Base-by-base conservation (phyloP, 139 green algal species). In the Gonium pectorale region DNA sequence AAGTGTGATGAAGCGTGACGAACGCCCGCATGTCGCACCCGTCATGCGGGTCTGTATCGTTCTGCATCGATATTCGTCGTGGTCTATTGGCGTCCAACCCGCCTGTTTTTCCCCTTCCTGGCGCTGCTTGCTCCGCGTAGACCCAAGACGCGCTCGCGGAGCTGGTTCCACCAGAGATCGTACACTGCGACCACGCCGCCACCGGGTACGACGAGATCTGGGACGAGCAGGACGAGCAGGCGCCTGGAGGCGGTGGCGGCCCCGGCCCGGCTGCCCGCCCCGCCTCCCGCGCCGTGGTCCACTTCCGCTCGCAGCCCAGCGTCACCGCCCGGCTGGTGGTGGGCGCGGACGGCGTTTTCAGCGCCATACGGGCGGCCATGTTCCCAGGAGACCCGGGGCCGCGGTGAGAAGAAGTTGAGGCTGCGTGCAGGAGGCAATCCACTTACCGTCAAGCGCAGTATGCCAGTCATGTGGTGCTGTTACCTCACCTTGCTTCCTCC, bases 341-440 rank as follows among this genome's bases (percentile, higher is more conserved):
- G 56, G 90, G 63, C 27, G 90, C 90, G 37, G 90, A 93, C 29
- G 90, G 90, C 6, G 40, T 93, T 41, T 67, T 83, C 35, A 86
- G 64, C 27, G 83, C 82, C 24, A 62, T 93, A 17, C 72, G 84
- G 2, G 37, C 67, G 13, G 44, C 37, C 52, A 89, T 93, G 90
- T 66, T 67, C 33, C 86, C 88, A 2, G 33, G 60, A 6, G 83
- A 88, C 31, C 86, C 90, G 37, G 81, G 81, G 54, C 81, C 77
- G 27, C 59, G 88, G 49, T 87, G 52, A 62, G 68, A 8, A 21
- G 13, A 11, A 27, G 59, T n/a, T n/a, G n/a, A n/a, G n/a, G n/a
- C n/a, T n/a, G n/a, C n/a, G n/a, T n/a, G n/a, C n/a, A n/a, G n/a
- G n/a, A n/a, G n/a, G n/a, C n/a, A n/a, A n/a, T n/a, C n/a, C n/a